phyloP scores from a whole-genome alignment of 352 stramenopile species.

The Phytophthora parvispora region DNA sequence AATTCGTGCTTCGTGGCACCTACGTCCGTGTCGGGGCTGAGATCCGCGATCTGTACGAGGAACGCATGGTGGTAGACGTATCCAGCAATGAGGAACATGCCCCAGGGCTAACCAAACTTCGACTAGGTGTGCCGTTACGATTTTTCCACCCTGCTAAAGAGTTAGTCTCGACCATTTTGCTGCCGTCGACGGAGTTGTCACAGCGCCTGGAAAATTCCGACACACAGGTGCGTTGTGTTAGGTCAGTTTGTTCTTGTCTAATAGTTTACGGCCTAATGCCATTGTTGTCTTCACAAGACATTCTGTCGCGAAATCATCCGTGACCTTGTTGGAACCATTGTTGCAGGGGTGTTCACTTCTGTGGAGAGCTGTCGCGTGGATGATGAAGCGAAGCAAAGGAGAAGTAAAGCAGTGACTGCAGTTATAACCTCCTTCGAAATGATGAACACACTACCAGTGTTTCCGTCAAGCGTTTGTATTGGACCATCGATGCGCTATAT shows the following conservation, averaged over 20 bases:
- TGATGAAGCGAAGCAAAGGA: too few species aligned
- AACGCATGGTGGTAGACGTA: constrained; percentile 24
- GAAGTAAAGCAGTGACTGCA: neutral
- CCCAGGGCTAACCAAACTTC: constrained; percentile 18
- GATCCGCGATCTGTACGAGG: constrained; percentile 37
- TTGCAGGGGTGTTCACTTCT: neutral
- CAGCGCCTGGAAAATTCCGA: constrained; percentile 11
- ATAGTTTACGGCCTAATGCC: too few species aligned
- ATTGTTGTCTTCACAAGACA: neutral
- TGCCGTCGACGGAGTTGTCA: constrained; percentile 3
- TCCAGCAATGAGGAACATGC: constrained; percentile 4
- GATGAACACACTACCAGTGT: constrained; percentile 8
- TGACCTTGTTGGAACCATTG: neutral
- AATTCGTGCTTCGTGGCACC: constrained; percentile 29
- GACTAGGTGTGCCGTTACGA: constrained; percentile 17
- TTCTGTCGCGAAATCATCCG: constrained; percentile 10
- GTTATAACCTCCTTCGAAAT: constrained; percentile 21
- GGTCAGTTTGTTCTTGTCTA: too few species aligned
- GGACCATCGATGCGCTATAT: constrained; percentile 25
- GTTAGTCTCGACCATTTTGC: constrained; percentile 27
- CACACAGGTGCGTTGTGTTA: constrained; percentile 21
- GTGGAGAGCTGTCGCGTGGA: neutral
- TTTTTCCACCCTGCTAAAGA: constrained; percentile 43
- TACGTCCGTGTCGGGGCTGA: constrained; percentile 35
- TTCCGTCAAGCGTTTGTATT: constrained; percentile 4